Percentiles rank a stretch among this genome's conserved stretches.
Evolutionary conservation across 2,329 filamentous ascomycete species (phyloP).

Genomic region (Venturia asperata): DNA sequence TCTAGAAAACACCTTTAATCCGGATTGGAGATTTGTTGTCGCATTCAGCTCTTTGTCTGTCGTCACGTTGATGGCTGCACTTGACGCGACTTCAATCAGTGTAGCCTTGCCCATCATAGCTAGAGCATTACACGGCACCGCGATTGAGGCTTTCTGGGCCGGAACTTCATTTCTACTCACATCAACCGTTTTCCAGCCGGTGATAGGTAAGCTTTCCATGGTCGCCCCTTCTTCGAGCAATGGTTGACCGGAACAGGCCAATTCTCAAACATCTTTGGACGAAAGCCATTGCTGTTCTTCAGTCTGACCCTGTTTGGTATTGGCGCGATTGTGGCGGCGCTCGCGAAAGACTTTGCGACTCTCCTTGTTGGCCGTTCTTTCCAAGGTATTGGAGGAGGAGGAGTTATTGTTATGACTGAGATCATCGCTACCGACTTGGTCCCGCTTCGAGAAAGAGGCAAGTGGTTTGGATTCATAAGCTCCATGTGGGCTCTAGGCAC

Average conservation of each 20-base stretch:
- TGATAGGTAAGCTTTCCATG: conserved; percentile 27
- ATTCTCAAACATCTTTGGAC: conserved; percentile 36
- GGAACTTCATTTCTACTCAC: conserved; percentile 36
- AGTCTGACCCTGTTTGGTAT: conserved; percentile 31
- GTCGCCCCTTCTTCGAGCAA: background rate
- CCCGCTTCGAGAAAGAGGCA: conserved; percentile 37
- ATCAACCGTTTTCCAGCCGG: conserved; percentile 36
- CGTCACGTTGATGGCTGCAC: conserved; percentile 51
- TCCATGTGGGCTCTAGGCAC: conserved; percentile 51
- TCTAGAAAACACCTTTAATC: conserved; percentile 23
- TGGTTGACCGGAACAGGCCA: background rate
- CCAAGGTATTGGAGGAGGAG: conserved; percentile 38
- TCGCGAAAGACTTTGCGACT: conserved; percentile 35
- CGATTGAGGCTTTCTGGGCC: conserved; percentile 39
- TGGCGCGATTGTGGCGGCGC: conserved; percentile 33
- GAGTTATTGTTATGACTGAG: conserved; percentile 37
- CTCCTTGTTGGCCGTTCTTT: conserved; percentile 34
- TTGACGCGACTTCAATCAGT: conserved; percentile 59
- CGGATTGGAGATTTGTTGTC: conserved; percentile 35
- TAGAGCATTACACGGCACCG: conserved; percentile 29
- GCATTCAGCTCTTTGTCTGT: conserved; percentile 47
- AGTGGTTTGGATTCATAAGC: conserved; percentile 37
- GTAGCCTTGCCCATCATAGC: conserved; percentile 48
- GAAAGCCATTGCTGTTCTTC: conserved; percentile 33
- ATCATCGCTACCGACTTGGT: conserved; percentile 43